Evolutionary conservation across 176 grass and related monocot genomes (phyloP).

Genomic region (Triticum aestivum): IWGSC_CS_RefSeq_v2.1 NC_057795.1:309122925-309123424

Average conservation of each 20-base stretch:
- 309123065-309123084: not conserved
- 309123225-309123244: not conserved
- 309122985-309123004: slow-evolving; percentile 13
- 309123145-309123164: slow-evolving; percentile 9
- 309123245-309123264: slow-evolving; percentile 11
- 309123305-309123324: not conserved
- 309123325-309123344: not conserved
- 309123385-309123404: slow-evolving; percentile 8
- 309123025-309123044: not conserved
- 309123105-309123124: not conserved
- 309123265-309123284: not conserved
- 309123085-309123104: not conserved
- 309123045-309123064: slow-evolving; percentile 6
- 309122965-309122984: not conserved
- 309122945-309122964: not conserved
- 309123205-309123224: slow-evolving; percentile 1
- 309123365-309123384: slow-evolving; percentile 1
- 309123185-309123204: not conserved
- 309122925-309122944: not conserved
- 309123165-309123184: not conserved
- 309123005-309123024: not conserved
- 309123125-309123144: slow-evolving; percentile 5
- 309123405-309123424: slow-evolving; percentile 83
- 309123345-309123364: slow-evolving; percentile 15
- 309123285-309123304: slow-evolving; percentile 17